Percentiles rank a stretch among this genome's conserved stretches.
Conservation (phyloP, 768 basidiomycete species). For the Podaxis mareebaensis region DNA sequence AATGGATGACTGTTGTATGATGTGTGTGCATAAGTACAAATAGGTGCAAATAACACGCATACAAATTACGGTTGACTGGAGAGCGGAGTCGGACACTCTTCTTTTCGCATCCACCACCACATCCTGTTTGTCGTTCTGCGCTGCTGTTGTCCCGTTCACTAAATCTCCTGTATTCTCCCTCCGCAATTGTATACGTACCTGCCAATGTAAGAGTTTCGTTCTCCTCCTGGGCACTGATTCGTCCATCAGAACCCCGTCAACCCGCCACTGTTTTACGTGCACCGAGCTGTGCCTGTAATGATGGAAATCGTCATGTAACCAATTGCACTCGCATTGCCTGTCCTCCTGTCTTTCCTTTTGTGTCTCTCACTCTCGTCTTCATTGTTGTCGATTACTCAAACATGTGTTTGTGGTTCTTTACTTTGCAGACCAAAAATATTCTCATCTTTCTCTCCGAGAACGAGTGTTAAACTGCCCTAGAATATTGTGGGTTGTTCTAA, state of each 20-base stretch:
- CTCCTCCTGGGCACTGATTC: constrained; percentile 10
- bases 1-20: neutral
- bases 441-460: constrained; percentile 10
- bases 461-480: constrained; percentile 15
- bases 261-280: neutral
- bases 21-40: constrained; percentile 12
- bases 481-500: constrained; percentile 17
- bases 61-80: constrained; percentile 10
- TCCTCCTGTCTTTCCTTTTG: constrained; percentile 2
- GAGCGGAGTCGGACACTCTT: neutral
- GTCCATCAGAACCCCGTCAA: neutral
- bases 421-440: constrained; percentile 33
- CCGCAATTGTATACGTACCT: neutral
- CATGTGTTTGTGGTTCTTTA: constrained; percentile 34
- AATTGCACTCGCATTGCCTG: neutral
- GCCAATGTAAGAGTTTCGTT: constrained; percentile 10
- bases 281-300: constrained; percentile 4
- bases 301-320: neutral
- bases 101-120: constrained; percentile 11
- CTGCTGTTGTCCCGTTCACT: constrained; percentile 6
- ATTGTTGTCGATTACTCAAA: constrained; percentile 47
- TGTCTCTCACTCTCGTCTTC: constrained; percentile 14
- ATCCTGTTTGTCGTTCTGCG: neutral
- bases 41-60: constrained; percentile 14
- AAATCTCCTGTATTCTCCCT: constrained; percentile 3